Percentiles rank a stretch among this genome's conserved stretches.
Evolutionary conservation across 352 stramenopile genomes (phyloP).

Genomic region (Blastocystis sp.): DNA sequence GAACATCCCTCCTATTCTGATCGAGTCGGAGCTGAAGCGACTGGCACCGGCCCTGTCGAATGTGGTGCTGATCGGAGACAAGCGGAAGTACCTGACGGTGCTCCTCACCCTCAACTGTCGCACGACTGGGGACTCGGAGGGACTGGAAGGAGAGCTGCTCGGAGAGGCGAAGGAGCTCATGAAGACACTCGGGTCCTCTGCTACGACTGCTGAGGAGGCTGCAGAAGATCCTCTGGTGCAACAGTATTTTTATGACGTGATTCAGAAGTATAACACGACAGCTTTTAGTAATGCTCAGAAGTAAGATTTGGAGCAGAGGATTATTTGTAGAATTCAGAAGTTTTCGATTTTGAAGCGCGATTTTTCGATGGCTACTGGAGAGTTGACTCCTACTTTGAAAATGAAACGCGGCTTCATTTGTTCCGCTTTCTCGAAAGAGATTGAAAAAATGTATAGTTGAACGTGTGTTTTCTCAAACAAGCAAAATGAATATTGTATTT

Average conservation of each 20-base stretch:
- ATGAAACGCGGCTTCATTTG: slow-evolving; percentile 83
- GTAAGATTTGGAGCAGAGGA: slow-evolving; percentile 38
- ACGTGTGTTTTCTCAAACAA: background rate
- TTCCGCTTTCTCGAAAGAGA: slow-evolving; percentile 79
- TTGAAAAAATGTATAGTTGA: slow-evolving; percentile 77
- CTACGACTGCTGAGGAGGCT: background rate
- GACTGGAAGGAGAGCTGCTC: slow-evolving; percentile 72
- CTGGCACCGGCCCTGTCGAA: slow-evolving; percentile 79
- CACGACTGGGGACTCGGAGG: slow-evolving; percentile 64
- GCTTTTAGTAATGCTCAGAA: slow-evolving; percentile 51
- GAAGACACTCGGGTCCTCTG: slow-evolving; percentile 3
- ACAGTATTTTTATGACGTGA: slow-evolving; percentile 33
- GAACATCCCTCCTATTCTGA: slow-evolving; percentile 83
- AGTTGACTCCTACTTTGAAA: slow-evolving; percentile 90
- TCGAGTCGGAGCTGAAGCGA: slow-evolving; percentile 82
- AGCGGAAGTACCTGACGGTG: slow-evolving; percentile 80
- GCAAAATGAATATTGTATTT: slow-evolving; percentile 45
- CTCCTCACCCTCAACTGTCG: slow-evolving; percentile 77
- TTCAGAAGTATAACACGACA: slow-evolving; percentile 42
- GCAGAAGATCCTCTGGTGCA: background rate
- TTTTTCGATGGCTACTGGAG: slow-evolving; percentile 78
- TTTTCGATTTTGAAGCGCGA: slow-evolving; percentile 77
- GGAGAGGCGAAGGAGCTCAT: background rate
- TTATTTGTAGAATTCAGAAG: slow-evolving; percentile 70
- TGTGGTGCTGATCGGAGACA: slow-evolving; percentile 82